phyloP scores from a whole-genome alignment of 306 rosid species.

The Ochetophila trinervis region DNA sequence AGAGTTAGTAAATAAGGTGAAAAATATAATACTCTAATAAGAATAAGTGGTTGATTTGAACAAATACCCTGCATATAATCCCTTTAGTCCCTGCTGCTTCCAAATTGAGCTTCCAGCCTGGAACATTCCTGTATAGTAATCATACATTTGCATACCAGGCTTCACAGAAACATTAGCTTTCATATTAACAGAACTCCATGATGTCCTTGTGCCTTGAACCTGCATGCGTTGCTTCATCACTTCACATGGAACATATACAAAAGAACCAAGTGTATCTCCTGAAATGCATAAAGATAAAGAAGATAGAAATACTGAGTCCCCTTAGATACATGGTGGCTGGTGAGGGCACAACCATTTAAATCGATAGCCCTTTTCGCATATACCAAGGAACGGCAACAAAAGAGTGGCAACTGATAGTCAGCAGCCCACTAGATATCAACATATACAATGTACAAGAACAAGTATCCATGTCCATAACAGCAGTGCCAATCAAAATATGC shows the following conservation, averaged over 20 bases:
- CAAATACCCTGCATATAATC: slow-evolving; percentile 82
- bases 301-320: slow-evolving; percentile 19
- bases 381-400: neutral
- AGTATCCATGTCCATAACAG: slow-evolving; percentile 14
- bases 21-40: slow-evolving; percentile 13
- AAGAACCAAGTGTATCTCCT: slow-evolving; percentile 92
- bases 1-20: neutral
- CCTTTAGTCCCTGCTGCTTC: slow-evolving; percentile 73
- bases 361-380: neutral
- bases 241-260: slow-evolving; percentile 95
- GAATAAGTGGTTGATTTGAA: slow-evolving; percentile 8
- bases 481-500: neutral
- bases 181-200: slow-evolving; percentile 60
- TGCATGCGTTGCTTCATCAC: slow-evolving; percentile 95
- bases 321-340: slow-evolving; percentile 21
- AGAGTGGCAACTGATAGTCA: slow-evolving; percentile 2
- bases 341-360: slow-evolving; percentile 8
- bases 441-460: slow-evolving; percentile 11
- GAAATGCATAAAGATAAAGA: slow-evolving; percentile 34
- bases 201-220: slow-evolving; percentile 73
- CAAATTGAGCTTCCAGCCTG: slow-evolving; percentile 82
- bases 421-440: neutral
- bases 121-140: slow-evolving; percentile 78
- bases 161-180: slow-evolving; percentile 45
- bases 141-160: slow-evolving; percentile 55